Evolutionary conservation across 257 asterid species (phyloP), one percentile per base, ranked within the genome.

Genomic region (Linaria vulgaris): DNA sequence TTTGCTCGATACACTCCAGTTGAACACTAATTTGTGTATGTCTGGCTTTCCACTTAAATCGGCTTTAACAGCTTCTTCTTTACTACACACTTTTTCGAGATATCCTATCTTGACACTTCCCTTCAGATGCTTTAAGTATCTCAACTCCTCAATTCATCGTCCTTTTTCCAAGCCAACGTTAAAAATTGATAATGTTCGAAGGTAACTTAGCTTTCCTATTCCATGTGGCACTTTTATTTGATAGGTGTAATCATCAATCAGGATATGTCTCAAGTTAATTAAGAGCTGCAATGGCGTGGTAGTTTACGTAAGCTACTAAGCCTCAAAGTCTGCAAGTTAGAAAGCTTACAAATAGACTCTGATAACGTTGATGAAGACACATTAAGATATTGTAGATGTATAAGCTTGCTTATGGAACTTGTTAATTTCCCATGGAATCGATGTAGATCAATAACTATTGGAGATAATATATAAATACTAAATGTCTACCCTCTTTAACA

Each of bases 361-460:
- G 78, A 70, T 3, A 78, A 51, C 52, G 43, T 11, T 16, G 50
- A 51, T 14, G 6, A 5, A 0, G 77, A 53, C 17, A 63, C 15
- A 9, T 67, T 70, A 37, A 78, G 69, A 52, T 22, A 58, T 51
- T 77, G 31, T 39, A 78, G 68, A 51, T 63, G 80, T 38, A 52
- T 70, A 17, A 78, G 24, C 60, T 65, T 41, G 11, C 68, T 37
- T 12, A 78, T 48, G 13, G 73, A 63, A 5, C 53, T 7, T 12
- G 77, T 61, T 17, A 67, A 47, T 24, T 61, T 59, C 21, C 12
- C 1, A 5, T 12, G 7, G 14, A 27, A 6, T 1, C 7, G 1
- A 0, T 10, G 5, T 19, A 70, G 44, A 30, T 15, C 10, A 17
- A 75, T 56, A 48, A 50, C 39, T n/a, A n/a, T n/a, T n/a, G n/a